Evolutionary conservation across 495 filamentous ascomycete genomes (phyloP).

Genomic region (Emericellopsis terricola): DNA sequence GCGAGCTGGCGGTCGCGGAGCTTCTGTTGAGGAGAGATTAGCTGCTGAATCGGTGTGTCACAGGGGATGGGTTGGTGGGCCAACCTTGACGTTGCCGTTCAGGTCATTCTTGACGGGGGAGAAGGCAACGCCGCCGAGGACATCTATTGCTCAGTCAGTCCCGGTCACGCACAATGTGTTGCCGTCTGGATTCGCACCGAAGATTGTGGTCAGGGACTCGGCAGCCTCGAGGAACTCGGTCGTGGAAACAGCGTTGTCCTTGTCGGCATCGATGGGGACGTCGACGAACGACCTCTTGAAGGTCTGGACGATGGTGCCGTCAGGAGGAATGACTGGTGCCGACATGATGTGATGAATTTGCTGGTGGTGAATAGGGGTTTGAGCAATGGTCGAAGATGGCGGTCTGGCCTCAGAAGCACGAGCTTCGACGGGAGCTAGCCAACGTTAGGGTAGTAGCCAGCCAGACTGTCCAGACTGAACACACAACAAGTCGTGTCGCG

Average conservation of each 20-base stretch:
- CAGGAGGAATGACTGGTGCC: constrained; percentile 29
- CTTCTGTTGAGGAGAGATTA: constrained; percentile 49
- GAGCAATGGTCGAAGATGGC: no score
- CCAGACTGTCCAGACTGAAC: no score
- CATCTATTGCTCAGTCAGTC: constrained; percentile 34
- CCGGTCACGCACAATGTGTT: neutral
- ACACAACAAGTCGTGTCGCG: no score
- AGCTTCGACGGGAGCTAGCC: no score
- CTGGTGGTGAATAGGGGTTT: neutral
- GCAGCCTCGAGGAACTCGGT: constrained; percentile 82
- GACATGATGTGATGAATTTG: constrained; percentile 15
- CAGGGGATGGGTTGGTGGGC: constrained; percentile 2
- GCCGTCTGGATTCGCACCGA: constrained; percentile 51
- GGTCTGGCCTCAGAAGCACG: no score
- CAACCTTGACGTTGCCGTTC: constrained; percentile 77
- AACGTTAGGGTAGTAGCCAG: no score
- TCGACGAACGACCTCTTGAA: constrained; percentile 66
- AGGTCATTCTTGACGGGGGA: constrained; percentile 79
- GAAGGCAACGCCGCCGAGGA: constrained; percentile 70
- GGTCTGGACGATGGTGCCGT: constrained; percentile 68
- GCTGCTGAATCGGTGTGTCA: no score
- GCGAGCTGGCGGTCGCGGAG: constrained; percentile 65
- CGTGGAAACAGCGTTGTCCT: constrained; percentile 64
- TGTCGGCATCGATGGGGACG: constrained; percentile 52
- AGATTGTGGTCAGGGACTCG: constrained; percentile 68